Conservation (phyloP, 257 asterid species). For the Solanum pimpinellifolium region DNA sequence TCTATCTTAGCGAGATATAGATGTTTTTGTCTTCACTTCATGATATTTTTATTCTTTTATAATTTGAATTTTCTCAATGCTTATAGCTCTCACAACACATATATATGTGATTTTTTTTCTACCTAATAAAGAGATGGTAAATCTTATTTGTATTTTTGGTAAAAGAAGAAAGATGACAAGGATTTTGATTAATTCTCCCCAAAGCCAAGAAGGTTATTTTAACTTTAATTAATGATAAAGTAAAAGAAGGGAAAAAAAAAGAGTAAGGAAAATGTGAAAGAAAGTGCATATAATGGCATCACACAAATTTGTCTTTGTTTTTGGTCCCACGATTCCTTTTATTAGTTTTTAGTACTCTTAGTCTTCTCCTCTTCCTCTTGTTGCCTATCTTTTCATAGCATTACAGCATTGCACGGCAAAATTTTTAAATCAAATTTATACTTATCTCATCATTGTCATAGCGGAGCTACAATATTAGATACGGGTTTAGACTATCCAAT, state of each 20-base stretch:
- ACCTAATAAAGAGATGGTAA: background rate
- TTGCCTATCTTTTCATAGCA: background rate
- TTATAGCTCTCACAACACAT: background rate
- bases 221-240: slow-evolving; percentile 18
- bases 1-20: background rate
- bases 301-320: slow-evolving; percentile 7
- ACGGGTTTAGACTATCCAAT: background rate
- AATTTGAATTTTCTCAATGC: background rate
- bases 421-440: background rate
- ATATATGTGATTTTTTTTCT: background rate
- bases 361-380: background rate
- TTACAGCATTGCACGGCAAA: background rate
- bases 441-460: background rate
- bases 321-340: slow-evolving; percentile 23
- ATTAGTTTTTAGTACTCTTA: background rate
- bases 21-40: background rate
- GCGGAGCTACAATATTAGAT: background rate
- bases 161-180: slow-evolving; percentile 1
- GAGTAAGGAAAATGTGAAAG: slow-evolving; percentile 16
- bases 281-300: slow-evolving; percentile 20
- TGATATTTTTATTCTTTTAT: background rate
- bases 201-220: slow-evolving; percentile 16
- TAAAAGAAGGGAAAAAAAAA: background rate
- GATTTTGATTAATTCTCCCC: slow-evolving; percentile 10
- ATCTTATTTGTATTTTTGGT: background rate